phyloP scores from a whole-genome alignment of 2,329 filamentous ascomycete species.

The Scytalidium lignicola region DNA sequence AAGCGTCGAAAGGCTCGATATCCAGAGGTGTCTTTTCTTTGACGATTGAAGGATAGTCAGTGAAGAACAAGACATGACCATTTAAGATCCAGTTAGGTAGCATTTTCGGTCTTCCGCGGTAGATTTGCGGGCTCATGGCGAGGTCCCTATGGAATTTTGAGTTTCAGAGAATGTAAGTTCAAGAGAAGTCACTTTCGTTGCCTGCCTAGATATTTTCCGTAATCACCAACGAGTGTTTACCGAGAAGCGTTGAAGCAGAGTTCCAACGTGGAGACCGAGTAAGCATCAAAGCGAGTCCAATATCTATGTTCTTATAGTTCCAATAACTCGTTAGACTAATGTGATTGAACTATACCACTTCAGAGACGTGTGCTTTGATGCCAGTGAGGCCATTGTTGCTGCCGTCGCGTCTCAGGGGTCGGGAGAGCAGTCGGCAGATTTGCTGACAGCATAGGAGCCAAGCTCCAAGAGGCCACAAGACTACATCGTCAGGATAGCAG shows the following conservation, averaged over 20 bases:
- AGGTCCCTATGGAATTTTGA: not conserved
- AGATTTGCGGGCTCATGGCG: too few species aligned
- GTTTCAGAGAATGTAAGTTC: not conserved
- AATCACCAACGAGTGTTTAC: not conserved
- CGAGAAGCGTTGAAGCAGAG: not conserved
- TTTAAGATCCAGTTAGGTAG: too few species aligned
- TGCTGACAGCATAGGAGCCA: not conserved
- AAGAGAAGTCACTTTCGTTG: not conserved
- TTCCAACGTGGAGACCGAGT: not conserved
- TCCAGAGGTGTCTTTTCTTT: too few species aligned
- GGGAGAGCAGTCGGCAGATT: not conserved
- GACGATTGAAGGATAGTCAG: too few species aligned
- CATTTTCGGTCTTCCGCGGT: too few species aligned
- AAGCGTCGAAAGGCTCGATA: too few species aligned
- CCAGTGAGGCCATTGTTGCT: not conserved
- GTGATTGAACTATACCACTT: not conserved
- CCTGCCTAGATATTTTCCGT: not conserved
- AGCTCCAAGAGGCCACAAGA: not conserved
- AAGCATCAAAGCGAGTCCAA: not conserved
- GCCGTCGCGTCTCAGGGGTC: not conserved
- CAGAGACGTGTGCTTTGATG: not conserved
- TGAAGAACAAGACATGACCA: too few species aligned
- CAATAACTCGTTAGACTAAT: not conserved
- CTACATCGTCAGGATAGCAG: slow-evolving; percentile 5
- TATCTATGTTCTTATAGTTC: not conserved